Percentiles rank a stretch among this genome's conserved stretches.
Conservation (phyloP, 2,329 filamentous ascomycete species). For the Ceratocystiopsis sp. region DNA sequence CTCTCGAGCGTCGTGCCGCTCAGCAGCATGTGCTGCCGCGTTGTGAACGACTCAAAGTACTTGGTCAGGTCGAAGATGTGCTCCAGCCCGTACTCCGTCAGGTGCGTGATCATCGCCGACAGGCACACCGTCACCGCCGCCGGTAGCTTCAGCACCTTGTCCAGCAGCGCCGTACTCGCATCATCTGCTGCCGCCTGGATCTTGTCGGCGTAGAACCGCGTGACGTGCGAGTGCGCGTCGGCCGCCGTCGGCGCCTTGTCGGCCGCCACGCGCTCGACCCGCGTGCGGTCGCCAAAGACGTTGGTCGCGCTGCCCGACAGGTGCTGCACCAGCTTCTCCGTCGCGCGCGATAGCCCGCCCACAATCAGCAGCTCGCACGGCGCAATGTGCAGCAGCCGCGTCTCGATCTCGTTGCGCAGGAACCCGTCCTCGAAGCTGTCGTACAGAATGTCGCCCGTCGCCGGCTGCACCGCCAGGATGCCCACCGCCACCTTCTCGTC, state of each 20-base stretch:
- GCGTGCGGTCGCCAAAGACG: conserved; percentile 77
- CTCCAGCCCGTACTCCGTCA: conserved; percentile 81
- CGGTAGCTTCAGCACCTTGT: conserved; percentile 72
- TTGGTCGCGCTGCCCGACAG: conserved; percentile 79
- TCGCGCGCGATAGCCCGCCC: conserved; percentile 74
- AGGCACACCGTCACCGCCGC: conserved; percentile 81
- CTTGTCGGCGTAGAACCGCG: conserved; percentile 79
- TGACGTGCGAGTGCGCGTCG: conserved; percentile 75
- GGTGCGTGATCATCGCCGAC: conserved; percentile 88
- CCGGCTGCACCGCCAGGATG: conserved; percentile 83
- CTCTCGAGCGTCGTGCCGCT: conserved; percentile 91
- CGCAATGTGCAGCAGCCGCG: conserved; percentile 82
- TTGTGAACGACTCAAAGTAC: conserved; percentile 92
- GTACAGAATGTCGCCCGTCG: conserved; percentile 89
- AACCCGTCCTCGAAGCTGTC: conserved; percentile 95
- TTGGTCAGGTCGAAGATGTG: conserved; percentile 94
- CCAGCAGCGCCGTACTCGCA: conserved; percentile 49
- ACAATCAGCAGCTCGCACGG: conserved; percentile 92
- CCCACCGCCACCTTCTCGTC: conserved; percentile 91
- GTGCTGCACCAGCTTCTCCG: conserved; percentile 81
- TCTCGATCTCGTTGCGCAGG: conserved; percentile 93
- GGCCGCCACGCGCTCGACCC: conserved; percentile 56
- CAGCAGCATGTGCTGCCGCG: conserved; percentile 84
- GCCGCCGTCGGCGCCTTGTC: conserved; percentile 61
- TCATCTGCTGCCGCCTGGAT: conserved; percentile 18